Evolutionary conservation across 2,329 filamentous ascomycete species (phyloP), one percentile per base, ranked within the genome.

Genomic region (Arthrinium phaeospermum): DNA sequence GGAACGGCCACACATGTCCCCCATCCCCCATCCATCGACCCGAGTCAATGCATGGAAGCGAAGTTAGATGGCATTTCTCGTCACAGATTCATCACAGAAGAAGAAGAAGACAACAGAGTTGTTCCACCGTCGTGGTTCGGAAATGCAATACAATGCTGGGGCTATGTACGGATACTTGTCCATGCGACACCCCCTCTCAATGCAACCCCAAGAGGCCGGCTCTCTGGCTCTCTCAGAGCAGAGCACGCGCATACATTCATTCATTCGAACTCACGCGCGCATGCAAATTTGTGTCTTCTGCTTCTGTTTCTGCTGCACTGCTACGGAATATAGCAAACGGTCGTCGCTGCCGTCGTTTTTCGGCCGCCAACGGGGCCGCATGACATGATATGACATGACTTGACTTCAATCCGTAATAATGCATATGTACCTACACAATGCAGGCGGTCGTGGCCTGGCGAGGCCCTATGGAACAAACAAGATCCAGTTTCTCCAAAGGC

Each of bases 111-210:
- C 34, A 37, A 19, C 4, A 19, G 16, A 45, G 13, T 14, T 45
- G 44, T 45, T 45, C 37, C 37, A 10, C 8, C 37, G 37, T 37
- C 37, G 46, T 47, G 46, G 19, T 47, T 47, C 8, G 46, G 22
- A 22, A 47, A 41, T 41, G 57, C 57, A 5, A 41, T 41, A 34
- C 57, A 5, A 64, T 64, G 57, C 57, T 64, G 57, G 30, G 57
- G 57, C 34, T 8, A 64, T 64, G 57, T 24, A 37, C n/a, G n/a
- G n/a, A n/a, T n/a, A n/a, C n/a, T n/a, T n/a, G n/a, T n/a, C 57
- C 57, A 64, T 64, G 57, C 57, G 57, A 41, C 57, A 34, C 10
- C 53, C 30, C 57, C 57, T 16, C 53, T 37, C 30, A 64, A n/a
- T 64, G 19, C 57, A 37, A 64, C 30, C 57, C 22, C 57, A 13